Base-by-base conservation (phyloP, 129 eudicot species). In the Erigeron canadensis region DNA sequence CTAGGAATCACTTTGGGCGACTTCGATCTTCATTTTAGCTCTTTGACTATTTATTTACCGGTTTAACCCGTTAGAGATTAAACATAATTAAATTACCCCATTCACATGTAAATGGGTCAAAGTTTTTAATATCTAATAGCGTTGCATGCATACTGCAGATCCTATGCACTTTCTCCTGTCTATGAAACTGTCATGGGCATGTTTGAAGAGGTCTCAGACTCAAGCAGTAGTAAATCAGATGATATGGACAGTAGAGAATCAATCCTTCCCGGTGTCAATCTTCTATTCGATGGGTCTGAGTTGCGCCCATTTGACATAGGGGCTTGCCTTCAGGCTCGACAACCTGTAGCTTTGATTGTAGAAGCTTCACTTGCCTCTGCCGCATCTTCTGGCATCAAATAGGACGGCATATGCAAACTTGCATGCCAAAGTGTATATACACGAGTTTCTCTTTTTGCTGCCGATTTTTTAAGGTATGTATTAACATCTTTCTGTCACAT, bases 241-340 rank as follows among this genome's bases (percentile, higher is more conserved):
- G 99, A 90, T 59, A 65, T 70, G 67, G 97, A 90, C 70, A 90
- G 89, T 84, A 87, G 65, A 65, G 99, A 95, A 78, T 88, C 86
- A 46, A 81, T 77, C 48, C 86, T 87, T 68, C 99, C 99, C 28
- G 99, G 97, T 74, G 96, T 95, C 51, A 84, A 86, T 78, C 96
- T 95, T 70, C 83, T 95, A 42, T 95, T 87, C 68, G 99, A 95
- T 61, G 99, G 99, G 40, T 83, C 89, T 69, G 96, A 86, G 69
- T 75, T 95, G 84, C 93, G 84, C 45, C 99, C 99, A 15, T 95
- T 95, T 71, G 99, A 95, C 76, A 90, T 95, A 28, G 96, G 93
- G 63, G 97, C 99, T 71, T 87, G 97, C 81, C 85, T 90, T 54
- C 99, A 95, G 85, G 99, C 99, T 76, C 89, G 97, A 60, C 97